Evolutionary conservation across 192 early-diverging fungal species (phyloP), one percentile per base, ranked within the genome.

Genomic region (Rhizophagus sp.): DNA sequence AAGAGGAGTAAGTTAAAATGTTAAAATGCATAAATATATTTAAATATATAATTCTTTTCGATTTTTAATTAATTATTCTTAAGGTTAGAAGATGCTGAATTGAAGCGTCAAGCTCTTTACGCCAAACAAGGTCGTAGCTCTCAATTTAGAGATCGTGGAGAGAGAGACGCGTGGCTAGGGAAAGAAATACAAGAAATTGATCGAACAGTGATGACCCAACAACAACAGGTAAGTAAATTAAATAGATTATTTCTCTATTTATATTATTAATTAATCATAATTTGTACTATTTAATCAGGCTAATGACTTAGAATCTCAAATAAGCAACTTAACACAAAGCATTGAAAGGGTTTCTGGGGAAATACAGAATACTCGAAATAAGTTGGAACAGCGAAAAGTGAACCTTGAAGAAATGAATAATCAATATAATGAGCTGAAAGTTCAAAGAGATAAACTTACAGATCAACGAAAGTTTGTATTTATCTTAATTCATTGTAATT

Each of bases 91-190:
- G 79, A 86, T 19, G 80, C 87, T 39, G 92, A 97, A 44, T 80
- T 92, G 57, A 89, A 95, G 81, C 90, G 90, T 62, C 90, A 94
- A 78, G 86, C 90, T 3, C 88, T 99, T n/a, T 88, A 93, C 77
- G 90, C 93, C 33, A 97, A 96, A 83, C 95, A 96, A 82, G 95
- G 94, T 15, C 92, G 97, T 15, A 90, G 90, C n/a, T 85, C 89
- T 2, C 92, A 92, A 81, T 98, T 97, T 82, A 44, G 75, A 22
- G 93, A 82, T 73, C 89, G 94, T 76, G 82, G 72, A 1, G 92
- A 96, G 57, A 93, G 97, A 50, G 97, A 99, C 80, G 57, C 71
- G 8, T 97, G 91, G 90, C 83, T 99, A 57, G 83, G 84, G 5
- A 82, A 80, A 33, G 94, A 97, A 83, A 94, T 96, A 73, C 72